These are phyloP conservation scores for Pleurotus citrinopileatus DNA, from an alignment of 768 basidiomycete genomes.

Conservation along the genomic window DNA sequence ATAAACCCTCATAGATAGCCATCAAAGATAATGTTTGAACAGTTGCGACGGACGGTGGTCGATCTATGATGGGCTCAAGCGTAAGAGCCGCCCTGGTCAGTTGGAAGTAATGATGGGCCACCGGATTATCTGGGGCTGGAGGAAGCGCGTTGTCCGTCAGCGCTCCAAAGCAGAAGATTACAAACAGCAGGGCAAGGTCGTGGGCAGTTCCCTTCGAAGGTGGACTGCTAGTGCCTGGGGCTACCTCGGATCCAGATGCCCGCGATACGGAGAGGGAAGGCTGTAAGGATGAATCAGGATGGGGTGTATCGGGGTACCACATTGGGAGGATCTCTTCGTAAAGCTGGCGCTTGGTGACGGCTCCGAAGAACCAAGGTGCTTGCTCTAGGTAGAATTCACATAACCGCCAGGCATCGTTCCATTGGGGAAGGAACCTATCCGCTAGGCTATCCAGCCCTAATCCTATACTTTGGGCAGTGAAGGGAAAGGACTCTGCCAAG, in stretches of 20 bases:
- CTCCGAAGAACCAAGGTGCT: slow-evolving; percentile 79
- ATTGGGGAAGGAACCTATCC: slow-evolving; percentile 52
- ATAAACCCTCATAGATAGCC: slow-evolving; percentile 69
- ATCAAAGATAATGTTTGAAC: slow-evolving; percentile 66
- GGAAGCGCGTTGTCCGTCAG: slow-evolving; percentile 54
- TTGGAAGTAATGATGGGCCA: slow-evolving; percentile 53
- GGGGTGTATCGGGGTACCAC: slow-evolving; percentile 56
- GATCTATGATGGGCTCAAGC: slow-evolving; percentile 65
- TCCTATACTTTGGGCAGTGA: slow-evolving; percentile 33
- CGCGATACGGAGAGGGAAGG: slow-evolving; percentile 12
- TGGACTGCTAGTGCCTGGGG: slow-evolving; percentile 15
- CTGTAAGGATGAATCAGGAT: not conserved
- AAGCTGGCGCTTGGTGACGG: slow-evolving; percentile 60
- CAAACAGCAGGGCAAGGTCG: slow-evolving; percentile 60
- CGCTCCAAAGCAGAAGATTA: slow-evolving; percentile 62
- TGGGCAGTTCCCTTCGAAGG: slow-evolving; percentile 38
- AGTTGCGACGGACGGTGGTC: slow-evolving; percentile 69
- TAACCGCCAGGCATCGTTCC: slow-evolving; percentile 54
- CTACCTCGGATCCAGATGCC: too few species aligned
- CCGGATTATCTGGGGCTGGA: slow-evolving; percentile 47
- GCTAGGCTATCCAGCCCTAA: slow-evolving; percentile 46
- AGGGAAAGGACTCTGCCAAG: slow-evolving; percentile 43
- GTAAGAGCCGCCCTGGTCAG: slow-evolving; percentile 64
- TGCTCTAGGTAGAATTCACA: slow-evolving; percentile 73
- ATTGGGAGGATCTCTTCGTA: slow-evolving; percentile 63